phyloP scores from a whole-genome alignment of 2,329 filamentous ascomycete species.

The Blastomyces silverae region DNA sequence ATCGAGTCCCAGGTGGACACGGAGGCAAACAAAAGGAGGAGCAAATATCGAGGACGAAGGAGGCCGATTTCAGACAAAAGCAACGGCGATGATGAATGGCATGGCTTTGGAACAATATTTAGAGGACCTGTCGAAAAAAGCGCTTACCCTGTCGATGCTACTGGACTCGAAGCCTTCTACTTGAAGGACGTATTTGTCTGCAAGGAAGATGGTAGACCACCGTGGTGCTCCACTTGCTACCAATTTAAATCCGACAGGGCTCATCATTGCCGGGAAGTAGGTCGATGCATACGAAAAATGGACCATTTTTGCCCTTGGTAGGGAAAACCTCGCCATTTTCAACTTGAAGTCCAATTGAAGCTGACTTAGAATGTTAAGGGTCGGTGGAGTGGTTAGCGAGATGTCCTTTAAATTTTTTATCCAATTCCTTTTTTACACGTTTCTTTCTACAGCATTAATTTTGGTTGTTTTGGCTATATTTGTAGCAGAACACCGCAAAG shows the following conservation, averaged over 20 bases:
- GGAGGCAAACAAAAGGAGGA: constrained; percentile 11
- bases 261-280: constrained; percentile 78
- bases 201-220: constrained; percentile 72
- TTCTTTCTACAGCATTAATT: constrained; percentile 58
- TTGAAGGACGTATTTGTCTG: constrained; percentile 77
- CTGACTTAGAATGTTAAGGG: constrained; percentile 45
- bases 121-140: constrained; percentile 25
- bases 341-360: not conserved
- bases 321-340: constrained; percentile 15
- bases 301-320: constrained; percentile 90
- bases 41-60: constrained; percentile 16
- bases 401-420: constrained; percentile 86
- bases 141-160: constrained; percentile 49
- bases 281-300: constrained; percentile 79
- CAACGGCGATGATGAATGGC: constrained; percentile 25
- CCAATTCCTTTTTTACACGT: constrained; percentile 72
- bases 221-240: constrained; percentile 76
- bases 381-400: constrained; percentile 87
- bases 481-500: constrained; percentile 49
- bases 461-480: constrained; percentile 60
- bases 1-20: constrained; percentile 26
- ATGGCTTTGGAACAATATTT: constrained; percentile 23
- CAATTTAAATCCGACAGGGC: constrained; percentile 84
- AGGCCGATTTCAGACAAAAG: constrained; percentile 21
- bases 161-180: constrained; percentile 69